These are phyloP conservation scores for Odontarrhena argentea DNA, from an alignment of 345 rosid genomes.

Conservation along the genomic window DNA sequence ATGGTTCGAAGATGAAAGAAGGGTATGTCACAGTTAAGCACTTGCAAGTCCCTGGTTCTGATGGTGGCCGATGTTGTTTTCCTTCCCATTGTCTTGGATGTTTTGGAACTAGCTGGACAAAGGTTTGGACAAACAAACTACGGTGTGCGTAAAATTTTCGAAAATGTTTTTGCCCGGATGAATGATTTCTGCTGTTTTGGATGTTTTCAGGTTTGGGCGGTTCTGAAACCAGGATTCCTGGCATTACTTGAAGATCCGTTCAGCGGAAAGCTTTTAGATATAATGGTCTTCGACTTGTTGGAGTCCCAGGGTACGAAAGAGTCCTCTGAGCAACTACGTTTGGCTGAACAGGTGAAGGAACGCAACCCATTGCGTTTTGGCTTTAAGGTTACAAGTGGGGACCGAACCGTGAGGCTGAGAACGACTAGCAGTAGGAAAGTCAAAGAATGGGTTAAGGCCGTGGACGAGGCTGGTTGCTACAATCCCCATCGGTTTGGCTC, in stretches of 20 bases:
- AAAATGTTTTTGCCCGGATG: background rate
- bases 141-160: background rate
- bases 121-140: conserved; percentile 47
- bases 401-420: conserved; percentile 58
- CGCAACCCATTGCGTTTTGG: conserved; percentile 67
- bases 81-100: conserved; percentile 57
- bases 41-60: conserved; percentile 42
- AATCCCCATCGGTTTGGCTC: conserved; percentile 81
- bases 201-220: conserved; percentile 82
- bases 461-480: conserved; percentile 72
- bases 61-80: conserved; percentile 45
- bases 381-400: conserved; percentile 70
- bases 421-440: conserved; percentile 61
- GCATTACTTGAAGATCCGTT: conserved; percentile 85
- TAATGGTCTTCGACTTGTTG: conserved; percentile 66
- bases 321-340: conserved; percentile 39
- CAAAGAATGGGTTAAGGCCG: conserved; percentile 76
- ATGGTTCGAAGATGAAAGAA: conserved; percentile 89
- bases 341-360: conserved; percentile 70
- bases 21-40: conserved; percentile 82
- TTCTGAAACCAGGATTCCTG: conserved; percentile 89
- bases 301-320: conserved; percentile 41
- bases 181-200: background rate
- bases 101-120: conserved; percentile 63
- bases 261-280: conserved; percentile 68